phyloP scores from a whole-genome alignment of 179 eudicot species.

The Camellia oleifera region DNA sequence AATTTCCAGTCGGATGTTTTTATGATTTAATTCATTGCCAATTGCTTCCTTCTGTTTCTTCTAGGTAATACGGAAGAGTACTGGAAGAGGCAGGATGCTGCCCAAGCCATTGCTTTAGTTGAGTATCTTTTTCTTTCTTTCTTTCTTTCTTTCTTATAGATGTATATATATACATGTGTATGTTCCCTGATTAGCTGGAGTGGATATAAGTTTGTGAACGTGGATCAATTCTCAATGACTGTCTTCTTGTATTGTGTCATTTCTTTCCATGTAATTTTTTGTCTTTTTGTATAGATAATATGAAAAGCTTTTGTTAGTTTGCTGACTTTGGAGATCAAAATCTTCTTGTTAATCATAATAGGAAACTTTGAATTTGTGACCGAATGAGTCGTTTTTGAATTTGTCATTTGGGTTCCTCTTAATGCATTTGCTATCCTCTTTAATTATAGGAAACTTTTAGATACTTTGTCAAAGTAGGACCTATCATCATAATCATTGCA shows the following conservation, averaged over 20 bases:
- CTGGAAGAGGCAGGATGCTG: slow-evolving; percentile 85
- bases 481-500: too few species aligned
- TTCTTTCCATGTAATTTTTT: neutral
- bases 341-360: neutral
- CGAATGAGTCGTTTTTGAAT: neutral
- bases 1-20: neutral
- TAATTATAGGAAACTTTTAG: neutral
- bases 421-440: neutral
- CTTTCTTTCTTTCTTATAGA: neutral
- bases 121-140: slow-evolving; percentile 24
- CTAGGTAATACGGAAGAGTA: slow-evolving; percentile 69
- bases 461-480: too few species aligned
- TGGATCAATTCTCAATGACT: neutral
- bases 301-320: neutral
- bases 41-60: slow-evolving; percentile 9
- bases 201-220: neutral
- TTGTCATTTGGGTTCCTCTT: neutral
- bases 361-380: neutral
- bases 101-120: slow-evolving; percentile 78
- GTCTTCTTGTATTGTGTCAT: neutral
- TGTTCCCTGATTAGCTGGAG: neutral
- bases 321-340: neutral
- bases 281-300: neutral
- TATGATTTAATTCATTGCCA: neutral
- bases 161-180: neutral